Base-by-base conservation (phyloP, 306 rosid species). In the Hippophae tibetana region DNA sequence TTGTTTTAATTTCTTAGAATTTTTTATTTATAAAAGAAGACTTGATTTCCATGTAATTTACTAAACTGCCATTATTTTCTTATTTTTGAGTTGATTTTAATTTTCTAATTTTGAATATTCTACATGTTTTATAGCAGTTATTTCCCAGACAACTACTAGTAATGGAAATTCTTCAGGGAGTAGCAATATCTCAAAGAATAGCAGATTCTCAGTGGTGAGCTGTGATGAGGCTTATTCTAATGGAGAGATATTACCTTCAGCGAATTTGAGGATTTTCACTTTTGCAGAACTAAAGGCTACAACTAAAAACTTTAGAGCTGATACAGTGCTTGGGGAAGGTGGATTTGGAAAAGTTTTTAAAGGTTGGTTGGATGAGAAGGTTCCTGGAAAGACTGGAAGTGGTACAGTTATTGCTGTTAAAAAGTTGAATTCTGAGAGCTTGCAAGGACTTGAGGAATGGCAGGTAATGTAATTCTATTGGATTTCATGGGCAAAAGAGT, bases 401-500 rank as follows among this genome's bases (percentile, higher is more conserved):
- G 62, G 80, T 18, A 75, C 84, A 1, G 82, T 83, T 13, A 70
- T 93, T 57, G 99, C 99, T 2, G 99, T 93, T 5, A 93, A 93
- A 66, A 93, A 93, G 54, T 72, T 93, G 72, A 89, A 89, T 74
- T 80, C 94, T 0, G 95, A 88, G 67, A 84, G 99, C 74, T 23
- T 80, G 70, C 99, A 93, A 78, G 99, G 99, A 23, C 52, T 78
- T 61, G 81, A 86, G 70, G 97, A 93, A 63, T 93, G 99, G 99
- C 78, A 78, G 96, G 99, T 92, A 31, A 31, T 31, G 38, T 31
- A 67, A 73, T 74, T 70, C 63, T 40, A 31, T 47, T 46, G 23
- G 18, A 55, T 47, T 70, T 64, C 38, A 31, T 31, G 38, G 3
- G 3, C 4, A 50, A 18, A 6, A 46, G 42, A 50, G 46, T 51